Percentiles rank a stretch among this genome's conserved stretches.
Conservation (phyloP, 2,329 filamentous ascomycete genomes). For the Malbranchea zuffiana region DNA sequence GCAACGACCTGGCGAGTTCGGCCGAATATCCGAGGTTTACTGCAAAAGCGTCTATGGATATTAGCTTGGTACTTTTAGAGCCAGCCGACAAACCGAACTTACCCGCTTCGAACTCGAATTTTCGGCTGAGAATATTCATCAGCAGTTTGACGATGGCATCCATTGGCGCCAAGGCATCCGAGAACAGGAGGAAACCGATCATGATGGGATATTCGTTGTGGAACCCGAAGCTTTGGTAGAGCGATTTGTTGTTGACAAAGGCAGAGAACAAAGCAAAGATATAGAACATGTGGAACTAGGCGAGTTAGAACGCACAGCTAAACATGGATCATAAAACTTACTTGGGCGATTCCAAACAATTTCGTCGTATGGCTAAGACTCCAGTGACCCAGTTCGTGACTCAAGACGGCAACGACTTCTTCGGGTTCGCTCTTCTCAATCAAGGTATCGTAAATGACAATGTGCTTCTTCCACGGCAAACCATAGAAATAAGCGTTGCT, state of each 20-base stretch:
- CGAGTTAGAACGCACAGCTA: not conserved
- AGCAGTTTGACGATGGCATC: constrained; percentile 88
- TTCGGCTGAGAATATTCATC: constrained; percentile 91
- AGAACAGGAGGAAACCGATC: constrained; percentile 95
- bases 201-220: constrained; percentile 73
- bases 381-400: constrained; percentile 96
- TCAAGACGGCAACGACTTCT: constrained; percentile 89
- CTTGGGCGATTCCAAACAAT: constrained; percentile 75
- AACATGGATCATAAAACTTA: constrained; percentile 30
- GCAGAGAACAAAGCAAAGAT: constrained; percentile 93
- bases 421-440: constrained; percentile 88
- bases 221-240: constrained; percentile 91
- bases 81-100: constrained; percentile 23
- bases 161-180: constrained; percentile 86
- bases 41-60: constrained; percentile 63
- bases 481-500: constrained; percentile 95
- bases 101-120: constrained; percentile 91
- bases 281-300: constrained; percentile 83
- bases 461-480: constrained; percentile 98
- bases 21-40: constrained; percentile 69
- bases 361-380: constrained; percentile 88
- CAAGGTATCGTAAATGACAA: constrained; percentile 96
- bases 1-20: constrained; percentile 74
- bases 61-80: too few species aligned
- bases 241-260: constrained; percentile 87